These are phyloP conservation scores for Hymenoscyphus fraxineus DNA, from an alignment of 2,329 filamentous ascomycete genomes.

Conservation along the genomic window DNA sequence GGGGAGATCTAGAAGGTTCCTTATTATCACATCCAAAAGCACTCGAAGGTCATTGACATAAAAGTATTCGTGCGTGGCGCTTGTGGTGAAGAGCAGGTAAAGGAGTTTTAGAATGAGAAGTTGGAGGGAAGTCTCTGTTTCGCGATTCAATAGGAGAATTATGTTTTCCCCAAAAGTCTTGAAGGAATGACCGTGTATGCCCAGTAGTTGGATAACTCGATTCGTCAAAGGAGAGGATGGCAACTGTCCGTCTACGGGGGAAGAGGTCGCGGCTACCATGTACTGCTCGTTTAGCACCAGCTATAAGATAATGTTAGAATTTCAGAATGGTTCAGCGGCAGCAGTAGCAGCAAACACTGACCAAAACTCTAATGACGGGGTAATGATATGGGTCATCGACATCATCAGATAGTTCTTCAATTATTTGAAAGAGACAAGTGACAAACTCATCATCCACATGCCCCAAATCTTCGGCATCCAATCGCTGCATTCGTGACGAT, in stretches of 20 bases:
- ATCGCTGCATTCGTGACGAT: slow-evolving; percentile 86
- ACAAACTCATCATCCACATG: slow-evolving; percentile 80
- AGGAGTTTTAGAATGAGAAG: slow-evolving; percentile 94
- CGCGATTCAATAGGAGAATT: slow-evolving; percentile 89
- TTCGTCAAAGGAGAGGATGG: slow-evolving; percentile 66
- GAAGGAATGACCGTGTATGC: slow-evolving; percentile 72
- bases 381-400: slow-evolving; percentile 93
- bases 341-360: slow-evolving; percentile 43
- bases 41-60: slow-evolving; percentile 97
- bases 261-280: slow-evolving; percentile 68
- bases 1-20: slow-evolving; percentile 92
- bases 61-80: slow-evolving; percentile 92
- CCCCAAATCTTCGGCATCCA: slow-evolving; percentile 71
- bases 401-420: slow-evolving; percentile 84
- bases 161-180: slow-evolving; percentile 98
- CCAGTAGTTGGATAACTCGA: slow-evolving; percentile 86
- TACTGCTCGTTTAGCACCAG: slow-evolving; percentile 97
- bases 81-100: slow-evolving; percentile 91
- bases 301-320: slow-evolving; percentile 42
- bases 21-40: slow-evolving; percentile 89
- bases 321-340: not conserved
- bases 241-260: slow-evolving; percentile 26
- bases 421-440: slow-evolving; percentile 76
- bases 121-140: slow-evolving; percentile 90
- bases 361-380: slow-evolving; percentile 86